Evolutionary conservation across 176 grass and related monocot genomes (phyloP), one percentile per base, ranked within the genome.

Genomic region (Triticum urartu): DNA sequence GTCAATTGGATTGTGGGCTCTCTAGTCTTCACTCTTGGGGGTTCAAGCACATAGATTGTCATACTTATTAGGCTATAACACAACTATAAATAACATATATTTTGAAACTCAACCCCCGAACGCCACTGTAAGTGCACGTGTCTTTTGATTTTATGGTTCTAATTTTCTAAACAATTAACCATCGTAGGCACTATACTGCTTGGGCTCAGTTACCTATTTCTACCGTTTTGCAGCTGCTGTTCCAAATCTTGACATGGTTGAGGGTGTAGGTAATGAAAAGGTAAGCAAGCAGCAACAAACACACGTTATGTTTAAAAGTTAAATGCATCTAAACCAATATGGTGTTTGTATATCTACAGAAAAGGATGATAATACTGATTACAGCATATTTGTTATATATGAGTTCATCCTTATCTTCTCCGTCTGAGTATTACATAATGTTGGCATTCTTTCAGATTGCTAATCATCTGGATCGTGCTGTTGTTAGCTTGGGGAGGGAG

Each of bases 201-300:
- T 7, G 6, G 9, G 65, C 43, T 66, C 76, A 82, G 30, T 58
- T 32, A 67, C 21, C 25, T 81, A 9, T 30, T 61, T 66, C 17
- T 58, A 42, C 80, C 7, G 6, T 85, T 92, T 60, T 86, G 50
- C 79, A 95, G 96, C 91, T 88, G 79, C 85, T 82, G 90, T 92
- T 18, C 96, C 96, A 58, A 95, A 94, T 86, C 88, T 98, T 91
- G 86, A 98, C 22, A 92, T 95, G 96, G 86, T 98, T 79, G 93
- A 98, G 84, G 72, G 96, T 74, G 90, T 98, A 70, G 93, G 95
- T 84, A 92, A 92, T 77, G 88, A 81, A 73, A 98, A 95, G 91
- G 96, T 95, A 79, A 77, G 38, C 33, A 75, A 30, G 30, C 22
- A 65, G 26, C 21, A 84, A 78, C 15, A 18, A 20, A 28, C 17